Evolutionary conservation across 768 basidiomycete genomes (phyloP), one percentile per base, ranked within the genome.

Genomic region (Boletus fagicola): DNA sequence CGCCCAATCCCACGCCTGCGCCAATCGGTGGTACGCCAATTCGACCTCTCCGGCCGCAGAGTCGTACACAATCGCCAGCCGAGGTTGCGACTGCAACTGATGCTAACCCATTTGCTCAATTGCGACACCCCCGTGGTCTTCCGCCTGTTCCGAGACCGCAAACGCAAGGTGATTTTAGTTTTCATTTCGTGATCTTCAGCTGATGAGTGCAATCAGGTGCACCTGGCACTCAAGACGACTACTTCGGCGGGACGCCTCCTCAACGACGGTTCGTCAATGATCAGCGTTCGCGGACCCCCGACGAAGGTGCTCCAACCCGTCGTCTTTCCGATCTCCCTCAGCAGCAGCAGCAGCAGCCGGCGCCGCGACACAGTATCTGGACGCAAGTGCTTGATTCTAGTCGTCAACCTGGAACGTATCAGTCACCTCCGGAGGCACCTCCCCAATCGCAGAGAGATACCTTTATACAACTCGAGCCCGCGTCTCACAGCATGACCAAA

Each of bases 311-410:
- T 24, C 80, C 77, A 57, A 70, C 79, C 36, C 83, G 81, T 18
- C 78, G 77, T 16, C 84, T 86, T 56, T 77, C 83, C 20, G 83
- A 85, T 7, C 74, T 78, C 56, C 80, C 82, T 36, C 76, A 78
- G 24, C 65, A 56, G 79, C 57, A n/a, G n/a, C 76, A 78, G 24
- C 65, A 56, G 16, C 33, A 10, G 10, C 35, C 57, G 2, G 73
- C 83, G 45, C 75, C 83, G 30, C 82, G 88, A 44, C 87, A 90
- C 54, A 83, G 76, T 48, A 80, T 95, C 55, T 98, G 94, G 95
- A 94, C 89, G 65, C 87, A 92, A 69, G 91, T 90, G 46, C 84
- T 95, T 60, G 90, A 95, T 56, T 80, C 86, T 43, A 80, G 83
- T 28, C 81, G 79, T 42, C 77, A 79, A 43, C 73, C 79, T 44